A percentile compares a stretch with the other conserved stretches of the same genome.
These are phyloP conservation scores for Quercus lobata DNA, from an alignment of 331 rosid genomes.

Conservation along the genomic window DNA sequence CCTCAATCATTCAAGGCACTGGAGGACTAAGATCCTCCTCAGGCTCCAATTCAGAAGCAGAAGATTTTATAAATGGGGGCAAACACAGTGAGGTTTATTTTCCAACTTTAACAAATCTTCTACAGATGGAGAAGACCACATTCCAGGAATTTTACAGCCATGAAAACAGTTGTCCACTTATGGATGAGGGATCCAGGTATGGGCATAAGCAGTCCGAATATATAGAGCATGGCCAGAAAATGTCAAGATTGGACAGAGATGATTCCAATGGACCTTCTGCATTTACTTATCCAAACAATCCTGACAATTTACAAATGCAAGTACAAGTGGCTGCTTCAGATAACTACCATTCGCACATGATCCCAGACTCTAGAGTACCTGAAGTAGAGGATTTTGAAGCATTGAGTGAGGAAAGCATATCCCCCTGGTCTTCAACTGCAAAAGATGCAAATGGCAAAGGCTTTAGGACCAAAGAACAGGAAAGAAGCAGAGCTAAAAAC, in stretches of 20 bases:
- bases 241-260: slow-evolving; percentile 25
- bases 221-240: slow-evolving; percentile 26
- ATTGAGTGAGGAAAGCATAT: slow-evolving; percentile 45
- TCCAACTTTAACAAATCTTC: slow-evolving; percentile 31
- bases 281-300: slow-evolving; percentile 30
- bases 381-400: slow-evolving; percentile 38
- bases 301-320: slow-evolving; percentile 31
- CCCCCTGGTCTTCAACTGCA: slow-evolving; percentile 43
- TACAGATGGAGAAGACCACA: slow-evolving; percentile 33
- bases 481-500: slow-evolving; percentile 26
- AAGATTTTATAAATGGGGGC: slow-evolving; percentile 41
- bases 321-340: slow-evolving; percentile 34
- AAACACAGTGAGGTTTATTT: slow-evolving; percentile 26
- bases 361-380: slow-evolving; percentile 28
- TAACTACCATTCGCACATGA: slow-evolving; percentile 25
- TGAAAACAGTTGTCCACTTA: slow-evolving; percentile 37
- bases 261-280: slow-evolving; percentile 34
- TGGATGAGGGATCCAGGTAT: slow-evolving; percentile 35
- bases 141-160: slow-evolving; percentile 51
- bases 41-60: slow-evolving; percentile 67
- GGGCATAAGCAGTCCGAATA: slow-evolving; percentile 26
- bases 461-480: slow-evolving; percentile 30
- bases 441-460: slow-evolving; percentile 29
- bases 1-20: slow-evolving; percentile 56
- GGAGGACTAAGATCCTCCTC: slow-evolving; percentile 44